Evolutionary conservation across 2,329 filamentous ascomycete species (phyloP).

Genomic region (Pyrenophora tritici-repentis): DNA sequence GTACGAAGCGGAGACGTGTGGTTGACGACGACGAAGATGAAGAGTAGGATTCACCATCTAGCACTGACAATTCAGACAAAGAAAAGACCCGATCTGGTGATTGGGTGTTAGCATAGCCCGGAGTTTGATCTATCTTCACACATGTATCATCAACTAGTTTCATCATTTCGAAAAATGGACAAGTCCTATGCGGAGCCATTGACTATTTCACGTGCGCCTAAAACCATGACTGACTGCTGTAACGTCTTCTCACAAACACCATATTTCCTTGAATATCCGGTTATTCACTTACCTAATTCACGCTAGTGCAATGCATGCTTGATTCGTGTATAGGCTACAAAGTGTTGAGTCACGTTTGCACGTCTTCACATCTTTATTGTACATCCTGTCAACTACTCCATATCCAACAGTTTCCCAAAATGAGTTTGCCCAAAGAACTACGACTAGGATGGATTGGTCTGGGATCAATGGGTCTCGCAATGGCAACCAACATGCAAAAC

Average conservation of each 20-base stretch:
- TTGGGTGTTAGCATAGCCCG: conserved; percentile 31
- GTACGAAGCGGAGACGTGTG: conserved; percentile 51
- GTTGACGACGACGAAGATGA: conserved; percentile 57
- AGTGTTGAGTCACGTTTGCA: neutral
- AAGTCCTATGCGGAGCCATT: no score
- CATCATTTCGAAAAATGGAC: no score
- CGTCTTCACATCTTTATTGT: no score
- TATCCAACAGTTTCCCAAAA: neutral
- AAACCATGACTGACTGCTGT: no score
- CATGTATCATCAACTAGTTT: conserved; percentile 5
- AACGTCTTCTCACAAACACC: neutral
- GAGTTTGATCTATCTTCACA: conserved; percentile 18
- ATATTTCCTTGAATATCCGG: conserved; percentile 4
- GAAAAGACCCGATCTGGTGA: neutral
- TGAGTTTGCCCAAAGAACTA: conserved; percentile 8
- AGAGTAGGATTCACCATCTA: conserved; percentile 29
- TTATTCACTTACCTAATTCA: conserved; percentile 9
- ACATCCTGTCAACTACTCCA: neutral
- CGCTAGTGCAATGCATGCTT: conserved; percentile 8
- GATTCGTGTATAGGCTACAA: neutral
- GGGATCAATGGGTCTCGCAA: conserved; percentile 58
- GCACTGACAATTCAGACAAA: neutral
- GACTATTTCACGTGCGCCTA: no score
- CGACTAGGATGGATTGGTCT: conserved; percentile 48
- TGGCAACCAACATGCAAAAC: conserved; percentile 58